phyloP scores from a whole-genome alignment of 164 flowering plant species.

The Malania oleifera region DNA sequence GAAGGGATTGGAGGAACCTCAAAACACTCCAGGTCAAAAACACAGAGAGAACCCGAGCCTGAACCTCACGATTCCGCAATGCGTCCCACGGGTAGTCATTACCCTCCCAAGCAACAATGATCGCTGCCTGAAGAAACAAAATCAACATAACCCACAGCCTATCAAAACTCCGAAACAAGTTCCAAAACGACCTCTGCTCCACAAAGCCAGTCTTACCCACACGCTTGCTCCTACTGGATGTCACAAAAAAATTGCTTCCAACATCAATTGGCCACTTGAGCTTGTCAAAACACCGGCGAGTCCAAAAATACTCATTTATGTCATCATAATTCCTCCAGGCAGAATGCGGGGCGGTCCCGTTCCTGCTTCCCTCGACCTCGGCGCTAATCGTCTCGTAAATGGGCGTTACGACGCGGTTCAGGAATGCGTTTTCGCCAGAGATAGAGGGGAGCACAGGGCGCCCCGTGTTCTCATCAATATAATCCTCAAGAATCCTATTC shows the following conservation, averaged over 20 bases:
- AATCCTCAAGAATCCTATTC: conserved; percentile 47
- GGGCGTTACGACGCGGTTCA: conserved; percentile 51
- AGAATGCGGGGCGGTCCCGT: conserved; percentile 53
- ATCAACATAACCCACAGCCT: conserved; percentile 61
- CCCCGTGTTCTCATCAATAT: conserved; percentile 59
- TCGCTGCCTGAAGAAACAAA: conserved; percentile 52
- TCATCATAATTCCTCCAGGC: conserved; percentile 71
- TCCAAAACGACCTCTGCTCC: conserved; percentile 69
- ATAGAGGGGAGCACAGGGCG: conserved; percentile 44
- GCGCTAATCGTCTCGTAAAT: conserved; percentile 43
- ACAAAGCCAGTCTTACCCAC: conserved; percentile 74
- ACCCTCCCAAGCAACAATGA: conserved; percentile 56
- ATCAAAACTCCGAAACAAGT: conserved; percentile 55
- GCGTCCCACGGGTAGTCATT: conserved; percentile 43
- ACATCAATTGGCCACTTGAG: conserved; percentile 58
- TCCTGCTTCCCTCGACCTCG: conserved; percentile 45
- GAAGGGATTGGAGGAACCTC: conserved; percentile 31
- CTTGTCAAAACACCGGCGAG: conserved; percentile 48
- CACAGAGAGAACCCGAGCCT: conserved; percentile 38
- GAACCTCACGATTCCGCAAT: conserved; percentile 29
- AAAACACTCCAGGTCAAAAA: conserved; percentile 58
- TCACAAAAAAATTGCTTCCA: conserved; percentile 46
- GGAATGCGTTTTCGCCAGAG: conserved; percentile 48
- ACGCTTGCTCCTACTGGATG: conserved; percentile 20
- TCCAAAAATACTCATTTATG: conserved; percentile 69